Evolutionary conservation across 768 basidiomycete species (phyloP).

Genomic region (Podaxis carcinomalis): DNA sequence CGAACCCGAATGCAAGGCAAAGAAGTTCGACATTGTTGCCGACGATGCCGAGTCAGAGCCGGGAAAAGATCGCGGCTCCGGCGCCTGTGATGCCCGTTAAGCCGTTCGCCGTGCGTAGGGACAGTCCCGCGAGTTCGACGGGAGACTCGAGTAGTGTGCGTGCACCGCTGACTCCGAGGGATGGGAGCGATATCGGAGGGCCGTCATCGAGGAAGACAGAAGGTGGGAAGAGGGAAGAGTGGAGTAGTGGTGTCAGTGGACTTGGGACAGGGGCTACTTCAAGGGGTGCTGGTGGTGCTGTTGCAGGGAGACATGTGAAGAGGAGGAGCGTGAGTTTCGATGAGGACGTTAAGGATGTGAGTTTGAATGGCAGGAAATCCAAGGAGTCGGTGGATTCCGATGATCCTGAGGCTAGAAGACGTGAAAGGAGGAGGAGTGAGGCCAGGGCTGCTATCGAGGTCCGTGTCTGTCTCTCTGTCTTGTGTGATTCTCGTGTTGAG

Average conservation of each 20-base stretch:
- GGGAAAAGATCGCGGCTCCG: conserved; percentile 22
- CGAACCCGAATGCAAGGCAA: conserved; percentile 20
- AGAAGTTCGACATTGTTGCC: conserved; percentile 40
- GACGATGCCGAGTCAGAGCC: conserved; percentile 20
- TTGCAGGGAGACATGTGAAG: conserved; percentile 34
- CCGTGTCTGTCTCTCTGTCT: conserved; percentile 20
- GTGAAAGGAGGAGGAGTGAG: conserved; percentile 72
- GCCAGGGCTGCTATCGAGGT: conserved; percentile 90
- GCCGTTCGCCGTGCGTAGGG: conserved; percentile 55
- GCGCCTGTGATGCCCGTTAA: conserved; percentile 31
- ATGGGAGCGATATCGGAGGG: conserved; percentile 61
- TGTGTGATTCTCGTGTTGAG: conserved; percentile 8
- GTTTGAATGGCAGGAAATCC: conserved; percentile 18
- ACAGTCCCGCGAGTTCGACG: conserved; percentile 81
- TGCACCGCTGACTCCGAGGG: conserved; percentile 70
- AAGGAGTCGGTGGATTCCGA: conserved; percentile 16
- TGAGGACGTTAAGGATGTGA: conserved; percentile 33
- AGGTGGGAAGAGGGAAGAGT: conserved; percentile 19
- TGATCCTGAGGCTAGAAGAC: conserved; percentile 53
- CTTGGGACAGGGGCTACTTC: conserved; percentile 16
- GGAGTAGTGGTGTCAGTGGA: conserved; percentile 32
- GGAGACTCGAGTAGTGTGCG: conserved; percentile 81
- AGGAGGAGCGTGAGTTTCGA: conserved; percentile 69
- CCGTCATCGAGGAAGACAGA: conserved; percentile 12
- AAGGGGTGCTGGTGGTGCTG: not conserved